A percentile compares a stretch with the other conserved stretches of the same genome.
Evolutionary conservation across 208 protist species (phyloP).

Genomic region (Trypanosoma conorhini): DNA sequence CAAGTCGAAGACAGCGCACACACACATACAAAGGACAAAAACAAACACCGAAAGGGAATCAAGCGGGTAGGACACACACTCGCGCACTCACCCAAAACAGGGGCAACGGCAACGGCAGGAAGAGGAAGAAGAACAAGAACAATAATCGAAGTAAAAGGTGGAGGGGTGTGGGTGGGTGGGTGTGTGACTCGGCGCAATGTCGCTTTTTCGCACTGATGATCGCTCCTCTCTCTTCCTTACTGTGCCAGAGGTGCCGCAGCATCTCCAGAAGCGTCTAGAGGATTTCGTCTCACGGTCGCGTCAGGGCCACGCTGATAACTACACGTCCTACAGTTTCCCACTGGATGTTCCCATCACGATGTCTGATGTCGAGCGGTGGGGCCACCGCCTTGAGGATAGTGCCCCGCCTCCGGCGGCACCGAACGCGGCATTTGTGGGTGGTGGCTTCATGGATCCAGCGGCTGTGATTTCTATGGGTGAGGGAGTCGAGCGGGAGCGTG

Average conservation of each 20-base stretch:
- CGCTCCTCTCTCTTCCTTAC: not conserved
- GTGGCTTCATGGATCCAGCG: constrained; percentile 25
- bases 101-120: not conserved
- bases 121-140: not conserved
- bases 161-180: not conserved
- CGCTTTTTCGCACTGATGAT: not conserved
- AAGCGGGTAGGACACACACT: not conserved
- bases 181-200: constrained; percentile 3
- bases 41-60: not conserved
- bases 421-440: constrained; percentile 29
- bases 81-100: not conserved
- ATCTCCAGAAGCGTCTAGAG: constrained; percentile 6
- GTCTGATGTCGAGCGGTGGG: constrained; percentile 59
- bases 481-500: constrained; percentile 12
- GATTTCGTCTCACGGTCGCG: not conserved
- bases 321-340: constrained; percentile 14
- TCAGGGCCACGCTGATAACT: not conserved
- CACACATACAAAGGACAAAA: too few species aligned
- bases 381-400: constrained; percentile 4
- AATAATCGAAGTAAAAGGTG: not conserved
- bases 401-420: constrained; percentile 19
- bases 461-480: constrained; percentile 20
- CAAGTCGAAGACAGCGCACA: not conserved
- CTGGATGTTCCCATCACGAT: constrained; percentile 76
- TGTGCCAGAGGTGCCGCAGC: not conserved